Evolutionary conservation across 1,284 basidiomycete genomes (phyloP).

Genomic region (Ustilago bromivora): DNA sequence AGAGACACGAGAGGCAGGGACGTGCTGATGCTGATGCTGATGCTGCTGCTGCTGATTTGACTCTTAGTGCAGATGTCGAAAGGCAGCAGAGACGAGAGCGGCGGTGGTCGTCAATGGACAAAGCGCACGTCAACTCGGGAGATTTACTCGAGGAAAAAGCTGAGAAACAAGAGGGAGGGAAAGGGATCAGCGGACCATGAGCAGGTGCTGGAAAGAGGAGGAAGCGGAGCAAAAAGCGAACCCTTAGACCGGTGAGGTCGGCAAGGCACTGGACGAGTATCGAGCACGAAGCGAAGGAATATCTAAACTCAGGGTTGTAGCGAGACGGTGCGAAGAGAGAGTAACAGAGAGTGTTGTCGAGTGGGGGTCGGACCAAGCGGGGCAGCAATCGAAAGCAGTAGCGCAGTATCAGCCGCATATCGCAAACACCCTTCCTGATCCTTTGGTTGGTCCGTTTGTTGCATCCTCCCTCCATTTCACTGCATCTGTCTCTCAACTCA

Average conservation of each 20-base stretch:
- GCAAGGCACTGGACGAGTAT: background rate
- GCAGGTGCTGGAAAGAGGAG: background rate
- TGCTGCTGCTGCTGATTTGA: background rate
- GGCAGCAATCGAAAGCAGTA: background rate
- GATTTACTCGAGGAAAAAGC: background rate
- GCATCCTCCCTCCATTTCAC: too few relatives aligned
- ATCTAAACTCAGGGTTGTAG: background rate
- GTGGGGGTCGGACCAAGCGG: constrained; percentile 17
- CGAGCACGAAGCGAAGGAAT: background rate
- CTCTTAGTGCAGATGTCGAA: background rate
- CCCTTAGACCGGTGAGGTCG: constrained; percentile 3
- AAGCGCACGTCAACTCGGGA: background rate
- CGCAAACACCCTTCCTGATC: too few relatives aligned
- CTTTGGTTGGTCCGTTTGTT: too few relatives aligned
- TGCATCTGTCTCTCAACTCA: too few relatives aligned
- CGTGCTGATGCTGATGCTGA: background rate
- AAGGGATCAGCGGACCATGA: constrained; percentile 1
- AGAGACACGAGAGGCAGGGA: constrained; percentile 3
- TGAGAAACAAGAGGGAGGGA: background rate
- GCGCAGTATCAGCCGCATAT: too few relatives aligned
- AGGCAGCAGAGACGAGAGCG: background rate
- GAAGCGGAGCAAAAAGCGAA: constrained; percentile 2
- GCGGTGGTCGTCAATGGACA: background rate
- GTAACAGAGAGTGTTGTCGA: background rate
- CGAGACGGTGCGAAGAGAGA: constrained; percentile 1